Base-by-base conservation (phyloP, 768 basidiomycete species). In the Botryobasidium botryosum region DNA sequence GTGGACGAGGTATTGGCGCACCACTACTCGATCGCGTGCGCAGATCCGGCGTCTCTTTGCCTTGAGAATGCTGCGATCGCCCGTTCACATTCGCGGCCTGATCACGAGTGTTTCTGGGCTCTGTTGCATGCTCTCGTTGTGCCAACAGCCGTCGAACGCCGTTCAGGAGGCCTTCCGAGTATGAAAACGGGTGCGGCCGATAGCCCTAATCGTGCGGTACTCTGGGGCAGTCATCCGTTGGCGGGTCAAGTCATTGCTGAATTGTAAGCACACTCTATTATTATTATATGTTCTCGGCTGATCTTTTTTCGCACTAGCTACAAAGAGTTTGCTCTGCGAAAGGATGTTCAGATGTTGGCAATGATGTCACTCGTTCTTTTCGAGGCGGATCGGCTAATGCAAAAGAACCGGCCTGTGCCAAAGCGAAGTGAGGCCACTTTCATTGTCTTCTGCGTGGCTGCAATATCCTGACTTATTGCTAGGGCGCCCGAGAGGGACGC, bases 321-420 rank as follows among this genome's bases (percentile, higher is more conserved):
- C 28, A 46, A 51, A 3, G 64, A 71, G 46, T 60, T 71, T 25
- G 58, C 62, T 12, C 52, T 50, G 5, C 64, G 62, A 27, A 82
- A 72, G 53, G 82, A 88, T 53, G 57, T 86, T 1, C 83, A 87
- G 53, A 77, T 84, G 75, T 64, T 88, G 13, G 82, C 80, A 0
- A 84, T 88, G 72, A 49, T 84, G 3, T 67, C 81, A 0, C 63
- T 73, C 39, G 58, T 84, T n/a, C 60, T 86, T 2, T 64, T 86
- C 2, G 76, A 77, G 54, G 68, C 52, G 28, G 50, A 50, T 39
- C 37, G 47, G 7, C 25, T 49, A 2, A 40, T 24, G 23, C 48
- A 48, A 28, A n/a, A n/a, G n/a, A n/a, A n/a, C n/a, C n/a, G n/a
- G n/a, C n/a, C n/a, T n/a, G n/a, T n/a, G n/a, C n/a, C n/a, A n/a